phyloP scores from a whole-genome alignment of 345 rosid species.

The Alliaria petiolata region DNA sequence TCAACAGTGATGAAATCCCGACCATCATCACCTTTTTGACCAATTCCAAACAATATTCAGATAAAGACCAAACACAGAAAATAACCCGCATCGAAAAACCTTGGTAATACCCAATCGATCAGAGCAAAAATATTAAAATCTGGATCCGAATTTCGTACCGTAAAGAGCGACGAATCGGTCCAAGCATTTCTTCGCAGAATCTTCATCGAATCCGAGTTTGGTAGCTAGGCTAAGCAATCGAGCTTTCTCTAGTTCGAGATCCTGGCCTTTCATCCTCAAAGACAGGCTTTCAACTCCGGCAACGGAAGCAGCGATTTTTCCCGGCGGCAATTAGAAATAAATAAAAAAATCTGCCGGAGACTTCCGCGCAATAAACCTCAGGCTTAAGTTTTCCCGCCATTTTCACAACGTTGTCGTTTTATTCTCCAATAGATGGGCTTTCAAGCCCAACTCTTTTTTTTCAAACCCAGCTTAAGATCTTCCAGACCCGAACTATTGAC shows the following conservation, averaged over 20 bases:
- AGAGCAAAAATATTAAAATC: neutral
- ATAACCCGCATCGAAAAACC: neutral
- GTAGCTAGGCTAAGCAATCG: slow-evolving; percentile 66
- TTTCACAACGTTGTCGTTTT: neutral
- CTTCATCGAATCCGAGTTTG: slow-evolving; percentile 64
- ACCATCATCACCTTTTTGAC: slow-evolving; percentile 71
- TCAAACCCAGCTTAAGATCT: neutral
- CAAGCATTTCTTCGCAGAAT: slow-evolving; percentile 54
- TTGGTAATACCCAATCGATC: neutral
- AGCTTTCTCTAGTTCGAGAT: slow-evolving; percentile 61
- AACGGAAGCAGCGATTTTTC: neutral
- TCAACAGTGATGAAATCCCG: slow-evolving; percentile 76
- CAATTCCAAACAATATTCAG: neutral
- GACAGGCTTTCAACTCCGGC: neutral
- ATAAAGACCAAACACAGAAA: neutral
- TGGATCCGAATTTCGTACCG: slow-evolving; percentile 37
- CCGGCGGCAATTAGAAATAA: neutral
- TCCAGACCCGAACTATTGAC: too few relatives aligned
- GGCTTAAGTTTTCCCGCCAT: slow-evolving; percentile 19
- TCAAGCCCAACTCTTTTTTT: neutral
- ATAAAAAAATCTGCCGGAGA: neutral
- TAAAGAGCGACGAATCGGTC: slow-evolving; percentile 71
- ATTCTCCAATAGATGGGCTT: neutral
- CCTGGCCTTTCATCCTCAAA: slow-evolving; percentile 34
- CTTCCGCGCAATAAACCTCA: slow-evolving; percentile 25